Evolutionary conservation across 305 asterid genomes (phyloP), one percentile per base, ranked within the genome.

Genomic region (Fraxinus ornus): DNA sequence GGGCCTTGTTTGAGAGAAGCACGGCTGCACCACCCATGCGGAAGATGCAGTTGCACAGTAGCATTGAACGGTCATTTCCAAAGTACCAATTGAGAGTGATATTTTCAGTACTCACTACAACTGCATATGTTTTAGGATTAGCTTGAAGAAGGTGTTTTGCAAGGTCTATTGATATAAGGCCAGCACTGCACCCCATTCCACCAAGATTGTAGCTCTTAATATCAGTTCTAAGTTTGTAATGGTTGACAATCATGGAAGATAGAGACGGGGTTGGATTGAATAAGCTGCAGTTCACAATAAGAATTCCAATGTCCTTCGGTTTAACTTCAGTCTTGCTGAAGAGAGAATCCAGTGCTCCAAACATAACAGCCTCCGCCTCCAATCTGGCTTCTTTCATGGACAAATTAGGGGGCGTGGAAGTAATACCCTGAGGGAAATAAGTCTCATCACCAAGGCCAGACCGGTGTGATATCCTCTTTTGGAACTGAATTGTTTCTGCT

Each of bases 11-110:
- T 79, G 91, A 88, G 2, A 88, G 41, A 62, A 88, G 85, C 44
- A 86, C 49, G 26, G 91, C 89, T 22, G 91, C 87, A 10, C 86
- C 91, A 24, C 91, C 91, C 91, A 88, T 88, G 1, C 89, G 85
- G 79, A 88, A 88, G 85, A 88, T 85, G 85, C 89, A 86, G 47
- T 86, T 88, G 8, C 87, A 79, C 3, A 88, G 33, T 33, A 84
- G 86, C 82, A 80, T 86, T 0, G 90, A 85, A 33, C 76, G 80
- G 64, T 88, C 89, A 3, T 83, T 47, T 19, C 90, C 90, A 64
- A 76, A 22, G 78, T 88, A 88, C 39, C 78, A 77, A 74, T 87
- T 24, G 41, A 81, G 33, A 52, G 87, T 88, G 0, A 86, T 79
- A 81, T 84, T 57, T 15, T 88, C 90, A 2, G 80, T 15, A 19